These are phyloP conservation scores for Cupressus sempervirens DNA, from an alignment of 75 land plant species.

Conservation along the genomic window DNA sequence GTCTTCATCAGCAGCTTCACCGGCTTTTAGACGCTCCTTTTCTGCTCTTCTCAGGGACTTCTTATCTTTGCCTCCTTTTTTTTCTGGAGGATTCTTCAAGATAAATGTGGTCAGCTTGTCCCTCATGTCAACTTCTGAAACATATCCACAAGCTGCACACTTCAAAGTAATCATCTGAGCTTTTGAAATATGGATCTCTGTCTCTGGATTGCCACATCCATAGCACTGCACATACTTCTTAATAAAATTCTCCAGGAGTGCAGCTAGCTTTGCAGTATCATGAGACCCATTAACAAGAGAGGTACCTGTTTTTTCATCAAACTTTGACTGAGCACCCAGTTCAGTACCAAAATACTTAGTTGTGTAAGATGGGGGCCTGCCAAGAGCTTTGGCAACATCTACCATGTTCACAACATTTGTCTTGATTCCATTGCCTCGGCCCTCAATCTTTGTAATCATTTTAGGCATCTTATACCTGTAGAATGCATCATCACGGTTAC, in stretches of 20 bases:
- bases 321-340: conserved; percentile 97
- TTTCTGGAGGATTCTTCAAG: conserved; percentile 95
- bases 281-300: conserved; percentile 93
- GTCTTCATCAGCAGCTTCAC: conserved; percentile 87
- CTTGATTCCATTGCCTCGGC: conserved; percentile 96
- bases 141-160: conserved; percentile 93
- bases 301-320: conserved; percentile 88
- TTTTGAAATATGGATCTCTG: conserved; percentile 82
- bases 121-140: conserved; percentile 95
- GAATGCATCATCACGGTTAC: conserved; percentile 91
- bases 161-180: conserved; percentile 72
- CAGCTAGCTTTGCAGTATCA: conserved; percentile 84
- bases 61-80: conserved; percentile 82
- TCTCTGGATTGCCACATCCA: conserved; percentile 96
- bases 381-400: conserved; percentile 93
- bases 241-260: conserved; percentile 84
- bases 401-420: conserved; percentile 98
- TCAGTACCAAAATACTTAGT: conserved; percentile 96
- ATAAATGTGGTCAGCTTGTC: conserved; percentile 93
- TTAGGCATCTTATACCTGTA: conserved; percentile 98
- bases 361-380: conserved; percentile 87
- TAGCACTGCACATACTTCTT: conserved; percentile 98
- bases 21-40: conserved; percentile 91
- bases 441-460: conserved; percentile 93
- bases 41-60: conserved; percentile 88